phyloP scores from a whole-genome alignment of 345 rosid species.

The Hibiscus mutabilis region DNA sequence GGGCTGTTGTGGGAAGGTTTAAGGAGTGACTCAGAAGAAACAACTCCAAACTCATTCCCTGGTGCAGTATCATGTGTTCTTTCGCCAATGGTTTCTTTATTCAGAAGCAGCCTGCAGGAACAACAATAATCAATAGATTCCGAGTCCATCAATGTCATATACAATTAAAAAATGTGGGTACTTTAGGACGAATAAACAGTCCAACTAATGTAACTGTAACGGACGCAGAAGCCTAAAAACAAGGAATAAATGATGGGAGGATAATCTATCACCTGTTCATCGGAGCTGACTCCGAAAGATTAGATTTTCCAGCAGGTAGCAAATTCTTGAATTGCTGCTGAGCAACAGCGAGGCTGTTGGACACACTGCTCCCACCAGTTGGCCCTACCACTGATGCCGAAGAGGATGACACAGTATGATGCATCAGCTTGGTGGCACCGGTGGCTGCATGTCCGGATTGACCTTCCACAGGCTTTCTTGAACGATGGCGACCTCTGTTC shows the following conservation, averaged over 20 bases:
- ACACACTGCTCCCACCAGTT: conserved; percentile 30
- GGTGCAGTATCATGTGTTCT: conserved; percentile 25
- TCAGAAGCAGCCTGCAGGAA: conserved; percentile 36
- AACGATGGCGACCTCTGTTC: conserved; percentile 99
- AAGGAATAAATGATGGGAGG: background rate
- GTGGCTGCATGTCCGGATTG: conserved; percentile 61
- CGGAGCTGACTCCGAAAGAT: conserved; percentile 10
- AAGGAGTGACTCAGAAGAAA: conserved; percentile 36
- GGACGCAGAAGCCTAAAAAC: no score
- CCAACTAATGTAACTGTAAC: no score
- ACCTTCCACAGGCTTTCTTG: conserved; percentile 99
- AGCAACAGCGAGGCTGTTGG: conserved; percentile 30
- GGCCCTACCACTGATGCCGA: conserved; percentile 27
- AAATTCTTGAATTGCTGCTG: conserved; percentile 46
- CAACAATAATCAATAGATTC: background rate
- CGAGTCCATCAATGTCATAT: background rate
- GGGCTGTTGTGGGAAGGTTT: conserved; percentile 37
- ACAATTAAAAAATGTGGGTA: background rate
- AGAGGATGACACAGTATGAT: conserved; percentile 17
- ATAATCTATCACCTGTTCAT: conserved; percentile 26
- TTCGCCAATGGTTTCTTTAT: conserved; percentile 26
- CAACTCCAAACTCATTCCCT: conserved; percentile 33
- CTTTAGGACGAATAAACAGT: background rate
- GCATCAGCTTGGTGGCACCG: conserved; percentile 23
- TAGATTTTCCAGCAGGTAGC: conserved; percentile 28